Evolutionary conservation across 1,284 basidiomycete species (phyloP).

Genomic region (Tilletia setariae): DNA sequence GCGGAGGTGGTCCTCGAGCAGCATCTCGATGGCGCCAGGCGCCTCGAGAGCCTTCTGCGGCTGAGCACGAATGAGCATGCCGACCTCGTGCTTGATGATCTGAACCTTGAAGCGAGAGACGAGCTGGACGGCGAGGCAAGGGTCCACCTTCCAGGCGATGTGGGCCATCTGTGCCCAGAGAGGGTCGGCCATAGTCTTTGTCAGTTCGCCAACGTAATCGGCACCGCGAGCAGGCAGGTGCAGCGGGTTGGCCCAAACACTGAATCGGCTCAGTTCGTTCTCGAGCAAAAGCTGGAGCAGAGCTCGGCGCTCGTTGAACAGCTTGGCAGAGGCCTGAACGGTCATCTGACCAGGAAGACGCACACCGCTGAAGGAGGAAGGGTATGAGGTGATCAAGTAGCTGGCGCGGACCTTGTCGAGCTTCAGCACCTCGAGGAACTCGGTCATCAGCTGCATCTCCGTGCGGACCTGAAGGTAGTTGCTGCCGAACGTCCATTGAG

Average conservation of each 20-base stretch:
- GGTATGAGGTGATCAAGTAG: slow-evolving; percentile 39
- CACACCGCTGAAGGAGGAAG: slow-evolving; percentile 27
- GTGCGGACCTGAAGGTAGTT: slow-evolving; percentile 83
- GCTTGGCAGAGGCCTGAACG: slow-evolving; percentile 29
- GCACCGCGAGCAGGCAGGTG: slow-evolving; percentile 69
- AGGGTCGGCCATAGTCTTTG: slow-evolving; percentile 61
- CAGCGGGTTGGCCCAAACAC: slow-evolving; percentile 85
- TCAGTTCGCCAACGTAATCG: slow-evolving; percentile 33
- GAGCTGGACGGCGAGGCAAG: slow-evolving; percentile 77
- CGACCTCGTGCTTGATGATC: slow-evolving; percentile 67
- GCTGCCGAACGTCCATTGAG: slow-evolving; percentile 84
- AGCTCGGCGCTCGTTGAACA: slow-evolving; percentile 31
- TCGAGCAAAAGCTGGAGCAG: slow-evolving; percentile 74
- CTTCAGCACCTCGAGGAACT: slow-evolving; percentile 75
- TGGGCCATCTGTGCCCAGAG: slow-evolving; percentile 69
- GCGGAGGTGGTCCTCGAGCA: slow-evolving; percentile 80
- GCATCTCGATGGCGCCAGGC: slow-evolving; percentile 74
- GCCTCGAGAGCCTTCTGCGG: slow-evolving; percentile 70
- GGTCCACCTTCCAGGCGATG: slow-evolving; percentile 77
- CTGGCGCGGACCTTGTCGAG: slow-evolving; percentile 66
- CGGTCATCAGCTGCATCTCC: slow-evolving; percentile 79
- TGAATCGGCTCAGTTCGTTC: slow-evolving; percentile 80
- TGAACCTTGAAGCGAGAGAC: slow-evolving; percentile 78
- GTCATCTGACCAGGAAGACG: slow-evolving; percentile 35
- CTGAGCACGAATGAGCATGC: slow-evolving; percentile 69